phyloP scores from a whole-genome alignment of 495 filamentous ascomycete genomes.

The Penicillium ucsense region DNA sequence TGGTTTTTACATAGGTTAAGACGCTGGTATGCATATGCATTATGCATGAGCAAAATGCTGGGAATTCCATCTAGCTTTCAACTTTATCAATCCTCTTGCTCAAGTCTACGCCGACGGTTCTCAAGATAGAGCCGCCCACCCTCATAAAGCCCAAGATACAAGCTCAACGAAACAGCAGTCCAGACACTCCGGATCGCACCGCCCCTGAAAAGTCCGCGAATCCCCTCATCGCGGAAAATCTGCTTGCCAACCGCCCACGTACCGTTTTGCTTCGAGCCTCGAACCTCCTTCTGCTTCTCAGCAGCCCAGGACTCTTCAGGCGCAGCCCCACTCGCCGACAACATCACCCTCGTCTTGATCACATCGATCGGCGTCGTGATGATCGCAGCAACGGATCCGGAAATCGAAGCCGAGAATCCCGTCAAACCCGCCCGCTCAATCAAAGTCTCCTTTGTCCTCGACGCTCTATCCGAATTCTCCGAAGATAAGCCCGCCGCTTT shows the following conservation, averaged over 20 bases:
- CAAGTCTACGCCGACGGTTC: conserved; percentile 20
- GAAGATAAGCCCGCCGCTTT: conserved; percentile 3
- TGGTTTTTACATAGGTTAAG: no score
- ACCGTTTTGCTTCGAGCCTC: conserved; percentile 12
- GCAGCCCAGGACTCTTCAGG: not conserved
- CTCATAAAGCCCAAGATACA: conserved; percentile 85
- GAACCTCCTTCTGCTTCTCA: conserved; percentile 3
- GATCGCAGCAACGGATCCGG: conserved; percentile 59
- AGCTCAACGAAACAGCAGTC: conserved; percentile 69
- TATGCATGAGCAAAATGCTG: no score
- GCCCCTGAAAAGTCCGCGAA: conserved; percentile 69
- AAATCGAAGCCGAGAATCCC: conserved; percentile 55
- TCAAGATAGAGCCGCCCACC: conserved; percentile 63
- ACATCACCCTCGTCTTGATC: conserved; percentile 74
- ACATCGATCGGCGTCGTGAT: conserved; percentile 78
- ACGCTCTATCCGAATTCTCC: not conserved
- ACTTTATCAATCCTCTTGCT: not conserved
- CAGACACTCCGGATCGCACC: conserved; percentile 64
- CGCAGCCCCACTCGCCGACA: conserved; percentile 31
- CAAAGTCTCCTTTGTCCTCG: conserved; percentile 7
- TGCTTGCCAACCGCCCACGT: conserved; percentile 48
- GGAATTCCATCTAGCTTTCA: not conserved
- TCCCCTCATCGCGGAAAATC: conserved; percentile 52
- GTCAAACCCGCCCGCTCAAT: conserved; percentile 52
- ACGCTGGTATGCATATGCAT: no score